phyloP scores from a whole-genome alignment of 306 rosid genomes.

The Begonia peltatifolia region DNA sequence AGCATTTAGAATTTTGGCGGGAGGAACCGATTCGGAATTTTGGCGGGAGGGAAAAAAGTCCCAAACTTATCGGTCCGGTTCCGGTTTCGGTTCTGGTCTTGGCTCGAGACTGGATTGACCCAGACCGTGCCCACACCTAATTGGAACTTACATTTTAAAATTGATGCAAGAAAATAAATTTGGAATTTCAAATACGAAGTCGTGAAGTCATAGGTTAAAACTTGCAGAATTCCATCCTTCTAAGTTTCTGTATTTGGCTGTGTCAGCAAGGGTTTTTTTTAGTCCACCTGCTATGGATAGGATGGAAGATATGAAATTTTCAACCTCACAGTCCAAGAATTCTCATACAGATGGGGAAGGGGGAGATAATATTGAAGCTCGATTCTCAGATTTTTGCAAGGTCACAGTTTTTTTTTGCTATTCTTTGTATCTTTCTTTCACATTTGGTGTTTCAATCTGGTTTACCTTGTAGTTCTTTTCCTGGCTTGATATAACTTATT shows the following conservation, averaged over 20 bases:
- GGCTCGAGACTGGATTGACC: too few species aligned
- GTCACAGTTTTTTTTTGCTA: constrained; percentile 16
- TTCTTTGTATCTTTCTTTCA: not conserved
- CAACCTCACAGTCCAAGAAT: constrained; percentile 7
- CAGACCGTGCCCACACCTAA: too few species aligned
- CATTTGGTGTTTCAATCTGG: not conserved
- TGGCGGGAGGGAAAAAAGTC: too few species aligned
- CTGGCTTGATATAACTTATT: not conserved
- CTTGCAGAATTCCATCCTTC: not conserved
- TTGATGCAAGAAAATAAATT: too few species aligned
- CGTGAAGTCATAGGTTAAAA: not conserved
- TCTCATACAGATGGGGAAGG: constrained; percentile 11
- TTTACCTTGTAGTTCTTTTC: not conserved
- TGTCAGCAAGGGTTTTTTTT: constrained; percentile 24
- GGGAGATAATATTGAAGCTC: constrained; percentile 26
- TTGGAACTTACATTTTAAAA: too few species aligned
- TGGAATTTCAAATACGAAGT: not conserved
- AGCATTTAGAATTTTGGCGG: too few species aligned
- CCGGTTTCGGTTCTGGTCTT: too few species aligned
- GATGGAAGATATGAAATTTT: constrained; percentile 37
- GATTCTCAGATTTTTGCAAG: constrained; percentile 60
- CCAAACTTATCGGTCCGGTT: too few species aligned
- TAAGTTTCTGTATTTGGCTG: constrained; percentile 2
- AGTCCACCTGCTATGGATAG: constrained; percentile 26
- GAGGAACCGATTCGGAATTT: too few species aligned